Base-by-base conservation (phyloP, 371 early-diverging fungal species). In the Mortierella sp. region DNA sequence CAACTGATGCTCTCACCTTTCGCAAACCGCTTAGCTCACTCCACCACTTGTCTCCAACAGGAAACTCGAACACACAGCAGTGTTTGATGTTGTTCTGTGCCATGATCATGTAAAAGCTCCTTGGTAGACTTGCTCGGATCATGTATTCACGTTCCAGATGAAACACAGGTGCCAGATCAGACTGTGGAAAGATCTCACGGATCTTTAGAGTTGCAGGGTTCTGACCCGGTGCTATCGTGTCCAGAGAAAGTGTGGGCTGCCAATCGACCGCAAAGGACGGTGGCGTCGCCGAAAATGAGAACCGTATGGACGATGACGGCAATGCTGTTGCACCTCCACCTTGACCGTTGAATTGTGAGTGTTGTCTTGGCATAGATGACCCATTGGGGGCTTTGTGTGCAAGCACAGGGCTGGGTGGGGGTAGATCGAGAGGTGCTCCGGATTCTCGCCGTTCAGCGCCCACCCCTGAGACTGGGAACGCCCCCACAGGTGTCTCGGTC, bases 91-190 rank as follows among this genome's bases (percentile, higher is more conserved):
- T 57, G 46, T 79, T 63, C 57, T 87, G 83, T 0, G 86, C 82
- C 83, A 92, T 80, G 22, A 88, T 71, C 8, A 83, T 83, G 71
- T 86, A 92, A 61, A 85, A 88, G 21, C 87, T 86, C 31, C 92
- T 82, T 8, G 88, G 88, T 43, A 89, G 78, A 28, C 85, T 80
- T 2, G 85, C 85, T 44, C 79, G 77, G 3, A 91, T 74, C 39
- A 81, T 80, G 60, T 89, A 91, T 16, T 64, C 60, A 10, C 72
- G 66, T 63, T 89, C 90, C 13, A 91, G 53, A 24, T 85, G 57
- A 28, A 91, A 76, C n/a, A 57, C 41, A 31, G 58, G 67, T 2
- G 28, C 34, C 3, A 59, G 37, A 19, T 73, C 74, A 14, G 51
- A 52, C 22, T 53, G 54, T 14, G 54, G 50, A 41, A 67, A 67